Evolutionary conservation across 352 stramenopile genomes (phyloP).

Genomic region (Globisporangium nodosum): DNA sequence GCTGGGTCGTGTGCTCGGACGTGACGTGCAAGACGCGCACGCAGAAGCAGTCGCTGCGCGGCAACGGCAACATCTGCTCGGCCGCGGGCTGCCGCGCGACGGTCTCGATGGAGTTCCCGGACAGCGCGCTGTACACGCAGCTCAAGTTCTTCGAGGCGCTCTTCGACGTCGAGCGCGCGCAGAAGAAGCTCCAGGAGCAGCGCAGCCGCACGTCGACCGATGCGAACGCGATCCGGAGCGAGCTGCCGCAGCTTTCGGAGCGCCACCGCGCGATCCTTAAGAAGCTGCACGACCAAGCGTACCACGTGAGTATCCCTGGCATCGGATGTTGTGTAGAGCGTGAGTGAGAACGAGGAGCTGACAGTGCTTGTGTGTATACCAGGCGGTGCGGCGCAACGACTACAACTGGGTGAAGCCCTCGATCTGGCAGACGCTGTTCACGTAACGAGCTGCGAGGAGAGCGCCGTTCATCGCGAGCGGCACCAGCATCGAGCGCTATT

Average conservation of each 20-base stretch:
- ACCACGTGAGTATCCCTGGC: slow-evolving; percentile 33
- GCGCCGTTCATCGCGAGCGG: background rate
- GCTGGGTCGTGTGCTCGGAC: slow-evolving; percentile 92
- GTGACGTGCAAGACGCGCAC: slow-evolving; percentile 92
- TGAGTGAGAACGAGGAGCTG: background rate
- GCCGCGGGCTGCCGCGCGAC: slow-evolving; percentile 88
- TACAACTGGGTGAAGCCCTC: slow-evolving; percentile 94
- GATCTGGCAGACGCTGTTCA: slow-evolving; percentile 87
- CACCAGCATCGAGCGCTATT: background rate
- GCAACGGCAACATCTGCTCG: slow-evolving; percentile 91
- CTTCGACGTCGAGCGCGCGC: slow-evolving; percentile 90
- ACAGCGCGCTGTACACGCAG: slow-evolving; percentile 93
- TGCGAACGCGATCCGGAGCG: slow-evolving; percentile 17
- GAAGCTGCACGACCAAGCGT: slow-evolving; percentile 71
- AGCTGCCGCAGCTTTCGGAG: slow-evolving; percentile 47
- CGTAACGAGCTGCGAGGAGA: slow-evolving; percentile 19
- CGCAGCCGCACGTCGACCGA: slow-evolving; percentile 27
- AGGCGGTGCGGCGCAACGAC: slow-evolving; percentile 79
- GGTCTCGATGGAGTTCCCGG: slow-evolving; percentile 85
- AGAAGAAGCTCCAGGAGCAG: slow-evolving; percentile 79
- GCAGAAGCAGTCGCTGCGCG: slow-evolving; percentile 93
- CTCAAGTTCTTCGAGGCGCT: slow-evolving; percentile 97
- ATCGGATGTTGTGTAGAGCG: background rate
- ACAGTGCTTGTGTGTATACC: slow-evolving; percentile 1
- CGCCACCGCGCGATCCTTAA: slow-evolving; percentile 72